These are phyloP conservation scores for Ophiostoma sp. DNA, from an alignment of 2,329 filamentous ascomycete species.

Conservation along the genomic window DNA sequence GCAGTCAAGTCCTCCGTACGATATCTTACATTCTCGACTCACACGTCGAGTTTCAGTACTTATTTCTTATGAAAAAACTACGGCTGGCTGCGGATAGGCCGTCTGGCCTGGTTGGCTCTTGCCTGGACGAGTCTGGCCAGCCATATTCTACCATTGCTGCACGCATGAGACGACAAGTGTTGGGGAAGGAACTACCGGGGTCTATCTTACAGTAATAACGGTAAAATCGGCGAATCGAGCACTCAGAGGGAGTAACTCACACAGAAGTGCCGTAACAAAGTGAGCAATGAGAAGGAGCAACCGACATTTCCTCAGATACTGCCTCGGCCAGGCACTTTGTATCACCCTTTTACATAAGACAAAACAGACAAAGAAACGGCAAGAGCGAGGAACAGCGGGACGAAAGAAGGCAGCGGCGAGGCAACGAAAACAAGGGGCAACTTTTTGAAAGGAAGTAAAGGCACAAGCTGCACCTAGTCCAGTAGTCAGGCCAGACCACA, in stretches of 20 bases:
- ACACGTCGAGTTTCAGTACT: neutral
- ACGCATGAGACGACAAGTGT: slow-evolving; percentile 15
- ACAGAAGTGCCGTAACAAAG: neutral
- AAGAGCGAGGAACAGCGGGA: neutral
- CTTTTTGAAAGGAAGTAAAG: neutral
- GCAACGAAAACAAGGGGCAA: neutral
- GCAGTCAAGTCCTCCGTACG: neutral
- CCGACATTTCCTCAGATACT: neutral
- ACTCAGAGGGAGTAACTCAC: neutral
- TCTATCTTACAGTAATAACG: neutral
- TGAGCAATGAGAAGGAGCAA: neutral
- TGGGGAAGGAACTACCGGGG: slow-evolving; percentile 16
- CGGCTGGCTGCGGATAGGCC: neutral
- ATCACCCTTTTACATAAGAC: neutral
- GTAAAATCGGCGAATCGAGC: neutral
- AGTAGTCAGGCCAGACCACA: neutral
- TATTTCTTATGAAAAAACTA: neutral
- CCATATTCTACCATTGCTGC: neutral
- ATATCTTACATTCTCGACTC: neutral
- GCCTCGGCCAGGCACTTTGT: neutral
- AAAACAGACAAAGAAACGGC: neutral
- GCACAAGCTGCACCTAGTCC: neutral
- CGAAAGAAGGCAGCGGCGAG: neutral
- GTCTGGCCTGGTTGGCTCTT: neutral
- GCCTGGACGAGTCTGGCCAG: neutral